Percentiles rank a stretch among this genome's conserved stretches.
Evolutionary conservation across 2,329 filamentous ascomycete genomes (phyloP).

Genomic region (Colletotrichum brevisporum): DNA sequence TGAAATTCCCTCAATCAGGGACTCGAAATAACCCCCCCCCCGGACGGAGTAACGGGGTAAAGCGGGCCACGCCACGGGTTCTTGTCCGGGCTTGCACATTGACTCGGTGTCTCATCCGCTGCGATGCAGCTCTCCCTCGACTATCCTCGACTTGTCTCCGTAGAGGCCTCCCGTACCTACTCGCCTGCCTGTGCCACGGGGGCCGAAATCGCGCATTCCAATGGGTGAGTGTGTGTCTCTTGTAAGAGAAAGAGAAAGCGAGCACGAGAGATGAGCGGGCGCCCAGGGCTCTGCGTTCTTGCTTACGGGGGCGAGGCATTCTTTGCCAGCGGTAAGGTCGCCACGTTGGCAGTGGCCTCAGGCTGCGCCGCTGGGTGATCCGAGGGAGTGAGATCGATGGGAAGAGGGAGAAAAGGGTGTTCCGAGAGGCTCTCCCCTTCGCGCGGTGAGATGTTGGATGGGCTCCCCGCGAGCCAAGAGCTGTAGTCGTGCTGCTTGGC

Average conservation of each 20-base stretch:
- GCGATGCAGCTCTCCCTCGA: not conserved
- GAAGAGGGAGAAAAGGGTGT: not conserved
- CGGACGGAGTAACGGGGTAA: not conserved
- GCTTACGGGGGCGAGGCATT: not conserved
- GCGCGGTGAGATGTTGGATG: not conserved
- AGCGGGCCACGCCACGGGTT: not conserved
- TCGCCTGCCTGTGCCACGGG: not conserved
- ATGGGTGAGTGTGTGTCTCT: no score
- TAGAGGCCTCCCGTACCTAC: not conserved
- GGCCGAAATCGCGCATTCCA: not conserved
- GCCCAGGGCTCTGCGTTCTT: not conserved
- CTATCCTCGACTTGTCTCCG: not conserved
- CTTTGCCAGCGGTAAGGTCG: not conserved
- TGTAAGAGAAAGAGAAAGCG: no score
- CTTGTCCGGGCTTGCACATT: not conserved
- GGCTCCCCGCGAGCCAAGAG: conserved; percentile 3
- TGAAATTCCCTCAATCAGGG: conserved; percentile 15
- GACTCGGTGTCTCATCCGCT: not conserved
- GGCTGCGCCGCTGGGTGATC: no score
- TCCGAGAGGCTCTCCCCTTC: not conserved
- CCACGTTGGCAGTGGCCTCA: not conserved
- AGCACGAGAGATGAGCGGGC: not conserved
- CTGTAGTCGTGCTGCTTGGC: conserved; percentile 22
- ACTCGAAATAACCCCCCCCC: not conserved
- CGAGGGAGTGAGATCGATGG: no score